Evolutionary conservation across 768 basidiomycete genomes (phyloP).

Genomic region (Tulasnella sp.): DNA sequence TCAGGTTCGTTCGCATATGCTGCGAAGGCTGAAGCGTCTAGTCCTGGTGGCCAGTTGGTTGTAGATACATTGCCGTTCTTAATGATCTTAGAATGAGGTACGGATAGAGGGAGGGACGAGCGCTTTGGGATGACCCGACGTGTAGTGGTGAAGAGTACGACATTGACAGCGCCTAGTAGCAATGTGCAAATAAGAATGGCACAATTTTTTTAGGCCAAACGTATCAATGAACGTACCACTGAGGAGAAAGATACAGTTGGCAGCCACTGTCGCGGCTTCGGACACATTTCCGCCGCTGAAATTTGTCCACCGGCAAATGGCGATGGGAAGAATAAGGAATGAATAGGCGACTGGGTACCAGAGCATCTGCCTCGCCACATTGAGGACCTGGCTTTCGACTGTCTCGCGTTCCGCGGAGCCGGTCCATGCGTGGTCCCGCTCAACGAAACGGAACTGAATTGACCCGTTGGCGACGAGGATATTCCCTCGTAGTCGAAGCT

Average conservation of each 20-base stretch:
- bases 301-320: not conserved
- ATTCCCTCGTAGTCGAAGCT: constrained; percentile 15
- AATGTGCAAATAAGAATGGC: not conserved
- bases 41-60: not conserved
- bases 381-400: not conserved
- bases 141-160: not conserved
- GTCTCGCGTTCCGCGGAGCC: not conserved
- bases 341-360: constrained; percentile 10
- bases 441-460: not conserved
- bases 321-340: not conserved
- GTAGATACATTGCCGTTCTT: not conserved
- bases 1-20: not conserved
- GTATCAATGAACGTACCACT: not conserved
- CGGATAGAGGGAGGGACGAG: not conserved
- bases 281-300: not conserved
- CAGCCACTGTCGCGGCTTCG: not conserved
- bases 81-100: not conserved
- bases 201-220: not conserved
- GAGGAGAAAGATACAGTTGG: not conserved
- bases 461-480: not conserved
- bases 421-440: not conserved
- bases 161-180: constrained; percentile 2
- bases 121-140: not conserved
- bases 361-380: constrained; percentile 10
- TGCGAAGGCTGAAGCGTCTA: not conserved